Percentiles rank a stretch among this genome's conserved stretches.
Evolutionary conservation across 1,284 basidiomycete species (phyloP).

Genomic region (Cutaneotrichosporon mucoides): DNA sequence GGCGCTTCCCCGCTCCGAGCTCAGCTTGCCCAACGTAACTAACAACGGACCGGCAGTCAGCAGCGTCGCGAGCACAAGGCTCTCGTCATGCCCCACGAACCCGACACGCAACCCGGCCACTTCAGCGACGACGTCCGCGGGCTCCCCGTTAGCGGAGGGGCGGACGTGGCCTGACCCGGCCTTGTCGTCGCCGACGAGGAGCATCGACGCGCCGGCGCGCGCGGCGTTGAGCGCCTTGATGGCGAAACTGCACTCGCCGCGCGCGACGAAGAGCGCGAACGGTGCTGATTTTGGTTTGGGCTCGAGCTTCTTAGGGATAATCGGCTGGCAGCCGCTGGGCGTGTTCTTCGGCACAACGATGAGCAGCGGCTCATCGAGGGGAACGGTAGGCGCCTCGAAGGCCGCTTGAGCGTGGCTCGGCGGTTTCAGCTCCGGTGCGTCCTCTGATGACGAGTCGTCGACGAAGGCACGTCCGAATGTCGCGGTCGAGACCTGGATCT

Average conservation of each 20-base stretch:
- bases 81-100: slow-evolving; percentile 28
- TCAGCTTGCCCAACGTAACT: background rate
- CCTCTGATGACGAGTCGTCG: background rate
- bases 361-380: slow-evolving; percentile 8
- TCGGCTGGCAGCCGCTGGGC: slow-evolving; percentile 15
- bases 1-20: background rate
- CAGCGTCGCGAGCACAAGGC: slow-evolving; percentile 13
- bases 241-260: slow-evolving; percentile 76
- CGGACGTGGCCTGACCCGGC: slow-evolving; percentile 24
- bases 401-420: background rate
- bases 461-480: slow-evolving; percentile 9
- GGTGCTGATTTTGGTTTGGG: background rate
- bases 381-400: background rate
- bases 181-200: slow-evolving; percentile 60
- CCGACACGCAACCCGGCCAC: slow-evolving; percentile 29
- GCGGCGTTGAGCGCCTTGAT: slow-evolving; percentile 68
- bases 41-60: background rate
- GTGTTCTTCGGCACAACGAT: slow-evolving; percentile 11
- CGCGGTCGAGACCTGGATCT: slow-evolving; percentile 7
- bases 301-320: slow-evolving; percentile 3
- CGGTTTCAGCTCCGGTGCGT: background rate
- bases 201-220: slow-evolving; percentile 63
- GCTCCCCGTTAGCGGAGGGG: slow-evolving; percentile 32
- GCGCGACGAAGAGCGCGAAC: slow-evolving; percentile 31
- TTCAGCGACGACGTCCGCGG: slow-evolving; percentile 2